Evolutionary conservation across 345 rosid genomes (phyloP).

Genomic region (Bretschneidera sinensis): DNA sequence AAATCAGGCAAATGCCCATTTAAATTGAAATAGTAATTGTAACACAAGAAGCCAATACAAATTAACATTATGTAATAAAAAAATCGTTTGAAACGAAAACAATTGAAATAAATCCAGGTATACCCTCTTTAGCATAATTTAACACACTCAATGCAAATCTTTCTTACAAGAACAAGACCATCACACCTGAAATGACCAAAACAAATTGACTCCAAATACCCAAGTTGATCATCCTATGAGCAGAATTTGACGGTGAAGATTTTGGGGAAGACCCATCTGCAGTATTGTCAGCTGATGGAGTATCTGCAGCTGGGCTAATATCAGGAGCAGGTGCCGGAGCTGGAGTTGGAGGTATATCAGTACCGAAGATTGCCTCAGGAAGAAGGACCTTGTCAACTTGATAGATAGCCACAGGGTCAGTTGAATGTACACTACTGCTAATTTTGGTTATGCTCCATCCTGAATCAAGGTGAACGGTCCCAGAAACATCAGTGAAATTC

Average conservation of each 20-base stretch:
- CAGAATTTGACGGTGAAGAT: constrained; percentile 40
- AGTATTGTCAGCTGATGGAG: constrained; percentile 42
- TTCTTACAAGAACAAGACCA: constrained; percentile 47
- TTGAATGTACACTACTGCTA: constrained; percentile 71
- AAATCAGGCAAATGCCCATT: background rate
- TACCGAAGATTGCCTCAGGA: constrained; percentile 86
- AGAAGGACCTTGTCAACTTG: constrained; percentile 73
- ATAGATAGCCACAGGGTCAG: constrained; percentile 78
- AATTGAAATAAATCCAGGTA: constrained; percentile 16
- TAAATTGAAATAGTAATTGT: background rate
- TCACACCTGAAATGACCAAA: constrained; percentile 36
- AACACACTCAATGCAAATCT: constrained; percentile 7
- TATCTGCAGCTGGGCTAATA: constrained; percentile 56
- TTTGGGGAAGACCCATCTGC: constrained; percentile 28
- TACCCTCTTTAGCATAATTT: constrained; percentile 21
- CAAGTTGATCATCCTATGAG: constrained; percentile 26
- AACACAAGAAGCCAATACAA: constrained; percentile 8
- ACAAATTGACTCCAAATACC: constrained; percentile 33
- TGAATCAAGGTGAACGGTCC: constrained; percentile 55
- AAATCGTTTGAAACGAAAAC: constrained; percentile 23
- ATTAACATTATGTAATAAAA: too few relatives aligned
- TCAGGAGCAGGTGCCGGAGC: constrained; percentile 89
- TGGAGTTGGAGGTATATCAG: constrained; percentile 79
- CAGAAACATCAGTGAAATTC: constrained; percentile 65
- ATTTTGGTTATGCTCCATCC: constrained; percentile 79